Base-by-base conservation (phyloP, 306 rosid species). In the Quercus bicolor region DNA sequence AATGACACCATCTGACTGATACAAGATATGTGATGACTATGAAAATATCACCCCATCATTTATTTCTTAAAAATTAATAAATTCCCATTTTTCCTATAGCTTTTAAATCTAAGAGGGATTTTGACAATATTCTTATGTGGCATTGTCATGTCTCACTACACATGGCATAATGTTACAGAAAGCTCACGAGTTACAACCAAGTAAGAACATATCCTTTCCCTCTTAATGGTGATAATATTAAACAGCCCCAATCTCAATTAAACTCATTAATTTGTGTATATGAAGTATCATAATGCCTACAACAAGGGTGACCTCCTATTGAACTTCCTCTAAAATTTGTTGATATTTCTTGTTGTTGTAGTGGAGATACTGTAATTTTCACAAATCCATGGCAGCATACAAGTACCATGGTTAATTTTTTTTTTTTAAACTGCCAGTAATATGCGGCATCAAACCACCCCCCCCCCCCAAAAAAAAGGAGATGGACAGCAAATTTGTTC, bases 71-170 rank as follows among this genome's bases (percentile, higher is more conserved):
- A 68, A 62, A 5, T 43, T 13, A 29, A 61, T 9, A 23, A 43
- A 34, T 19, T 34, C 7, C 6, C 13, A 2, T 33, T 18, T 53
- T 52, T 56, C 51, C 77, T 77, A 87, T 93, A 94, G 94, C 92
- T 94, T 83, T 56, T 90, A 56, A 51, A 54, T 88, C 94, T 94
- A 43, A 94, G 96, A 81, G 98, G 98, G 33, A 94, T 94, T 84
- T 79, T 92, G 86, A 92, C 98, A 31, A 85, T 94, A 76, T 94
- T 94, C 87, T 89, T 94, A 77, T 92, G 97, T 52, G 97, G 94
- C 82, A 88, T 94, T 72, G 91, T 89, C 78, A 92, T 94, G 97
- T 91, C 98, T 5, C 93, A 90, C 73, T 94, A 94, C 82, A 94
- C 96, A 5, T 91, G 97, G 98, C 96, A 92, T 83, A 94, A 94